These are phyloP conservation scores for Oropetium thomaeum DNA, from an alignment of 176 grass and related monocot species.

Conservation along the genomic window DNA sequence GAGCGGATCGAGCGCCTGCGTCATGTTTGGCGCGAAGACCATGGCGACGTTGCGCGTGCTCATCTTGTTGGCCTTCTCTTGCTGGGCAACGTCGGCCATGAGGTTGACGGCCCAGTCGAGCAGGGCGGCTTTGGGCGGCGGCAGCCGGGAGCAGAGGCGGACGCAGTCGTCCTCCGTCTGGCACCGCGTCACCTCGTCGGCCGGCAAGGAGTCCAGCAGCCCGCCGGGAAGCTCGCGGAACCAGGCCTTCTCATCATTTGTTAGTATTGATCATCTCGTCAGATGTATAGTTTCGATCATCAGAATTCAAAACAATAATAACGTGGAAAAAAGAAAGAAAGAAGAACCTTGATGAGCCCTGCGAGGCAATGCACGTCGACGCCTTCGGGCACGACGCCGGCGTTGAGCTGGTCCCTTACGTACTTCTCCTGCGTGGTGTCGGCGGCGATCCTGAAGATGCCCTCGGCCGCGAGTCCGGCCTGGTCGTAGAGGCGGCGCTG, in stretches of 20 bases:
- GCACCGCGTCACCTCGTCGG: conserved; percentile 68
- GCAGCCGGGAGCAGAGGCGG: conserved; percentile 33
- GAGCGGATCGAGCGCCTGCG: conserved; percentile 71
- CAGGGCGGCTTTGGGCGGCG: conserved; percentile 54
- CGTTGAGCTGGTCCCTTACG: conserved; percentile 61
- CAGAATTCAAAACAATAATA: background rate
- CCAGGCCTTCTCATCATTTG: conserved; percentile 45
- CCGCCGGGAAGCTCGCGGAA: conserved; percentile 85
- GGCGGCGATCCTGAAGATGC: conserved; percentile 80
- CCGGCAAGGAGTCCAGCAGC: conserved; percentile 59
- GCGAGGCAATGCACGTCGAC: conserved; percentile 75
- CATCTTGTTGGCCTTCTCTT: conserved; percentile 80
- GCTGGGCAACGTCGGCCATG: conserved; percentile 78
- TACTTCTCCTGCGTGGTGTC: conserved; percentile 61
- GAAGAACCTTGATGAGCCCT: conserved; percentile 70
- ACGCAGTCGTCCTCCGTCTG: conserved; percentile 53
- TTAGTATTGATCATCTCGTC: background rate
- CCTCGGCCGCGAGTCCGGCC: conserved; percentile 58
- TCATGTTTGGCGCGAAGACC: conserved; percentile 97
- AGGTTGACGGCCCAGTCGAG: conserved; percentile 87
- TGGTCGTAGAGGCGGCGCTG: conserved; percentile 59
- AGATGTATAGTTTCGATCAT: background rate
- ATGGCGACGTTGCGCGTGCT: conserved; percentile 80
- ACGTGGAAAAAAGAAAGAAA: no score
- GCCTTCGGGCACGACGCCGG: conserved; percentile 51